Percentiles rank a stretch among this genome's conserved stretches.
Conservation (phyloP, 352 stramenopile genomes). For the Pythium brachiatum region DNA sequence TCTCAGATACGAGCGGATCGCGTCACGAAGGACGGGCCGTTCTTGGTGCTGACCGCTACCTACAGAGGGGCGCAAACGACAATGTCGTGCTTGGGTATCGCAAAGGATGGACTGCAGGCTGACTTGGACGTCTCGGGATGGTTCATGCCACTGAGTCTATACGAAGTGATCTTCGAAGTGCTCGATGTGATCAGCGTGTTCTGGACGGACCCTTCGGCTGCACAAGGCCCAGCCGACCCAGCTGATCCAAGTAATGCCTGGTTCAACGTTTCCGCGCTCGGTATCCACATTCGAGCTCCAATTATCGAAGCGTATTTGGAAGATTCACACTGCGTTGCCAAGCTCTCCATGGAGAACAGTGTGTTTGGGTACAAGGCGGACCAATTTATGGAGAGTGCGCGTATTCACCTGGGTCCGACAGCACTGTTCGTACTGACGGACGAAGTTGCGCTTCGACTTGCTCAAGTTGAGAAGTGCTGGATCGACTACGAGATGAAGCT, state of each 20-base stretch:
- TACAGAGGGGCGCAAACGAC: conserved; percentile 53
- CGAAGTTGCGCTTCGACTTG: conserved; percentile 82
- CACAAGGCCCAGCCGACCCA: conserved; percentile 12
- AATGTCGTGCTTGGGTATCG: conserved; percentile 43
- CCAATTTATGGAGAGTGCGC: conserved; percentile 57
- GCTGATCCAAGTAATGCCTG: conserved; percentile 24
- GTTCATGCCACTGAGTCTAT: conserved; percentile 73
- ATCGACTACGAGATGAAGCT: conserved; percentile 69
- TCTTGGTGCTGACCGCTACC: conserved; percentile 54
- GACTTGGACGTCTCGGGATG: conserved; percentile 75
- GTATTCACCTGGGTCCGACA: conserved; percentile 68
- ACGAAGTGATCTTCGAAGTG: conserved; percentile 71
- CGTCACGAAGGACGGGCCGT: conserved; percentile 45
- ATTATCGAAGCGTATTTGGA: conserved; percentile 86
- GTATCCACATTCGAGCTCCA: conserved; percentile 68
- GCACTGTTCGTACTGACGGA: conserved; percentile 83
- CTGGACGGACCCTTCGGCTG: conserved; percentile 40
- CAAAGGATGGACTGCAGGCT: conserved; percentile 54
- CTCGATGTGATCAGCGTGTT: conserved; percentile 69
- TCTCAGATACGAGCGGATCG: conserved; percentile 69
- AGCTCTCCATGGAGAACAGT: conserved; percentile 80
- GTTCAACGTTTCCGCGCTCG: conserved; percentile 68
- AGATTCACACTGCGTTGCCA: conserved; percentile 85
- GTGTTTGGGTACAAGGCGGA: conserved; percentile 68
- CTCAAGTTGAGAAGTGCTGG: conserved; percentile 81